Base-by-base conservation (phyloP, 176 grass and related monocot genomes). In the Musa acuminata region DNA sequence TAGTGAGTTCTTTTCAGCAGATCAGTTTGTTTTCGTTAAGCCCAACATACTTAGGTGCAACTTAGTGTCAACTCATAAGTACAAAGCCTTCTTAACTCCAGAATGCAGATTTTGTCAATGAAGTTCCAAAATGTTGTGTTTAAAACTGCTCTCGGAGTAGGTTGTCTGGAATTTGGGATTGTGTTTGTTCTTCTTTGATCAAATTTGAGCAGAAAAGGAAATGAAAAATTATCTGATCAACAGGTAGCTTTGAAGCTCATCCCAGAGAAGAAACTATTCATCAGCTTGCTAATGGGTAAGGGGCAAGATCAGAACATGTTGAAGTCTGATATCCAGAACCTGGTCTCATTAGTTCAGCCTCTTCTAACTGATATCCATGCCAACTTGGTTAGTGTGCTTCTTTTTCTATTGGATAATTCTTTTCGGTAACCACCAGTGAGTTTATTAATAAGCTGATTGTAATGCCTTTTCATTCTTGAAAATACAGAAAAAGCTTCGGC, bases 201-300 rank as follows among this genome's bases (percentile, higher is more conserved):
- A 57, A 17, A 57, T 12, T 57, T 57, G 54, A 11, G 25, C 10
- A 35, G 13, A 68, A 68, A 16, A 68, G 11, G 11, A 67, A 67
- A 12, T 67, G 21, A 35, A 53, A 16, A 22, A 14, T 19, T 2
- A 79, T 48, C 23, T 51, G 16, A 49, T 58, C 10, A 49, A 87
- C 82, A 98, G 91, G 73, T 99, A 51, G 95, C 84, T 59, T 7
- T 83, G 82, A 92, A 99, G 80, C 88, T 99, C 76, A 77, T 86
- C 13, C 95, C 90, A 19, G 88, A 99, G 58, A 89, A 81, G 76
- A 72, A 81, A 53, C 24, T 80, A 20, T 91, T 99, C 54, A 70
- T 62, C 55, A 20, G 69, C 27, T 24, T 89, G 50, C 64, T 99
- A 20, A 48, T 74, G 11, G 82, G 80, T 13, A 82, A 72, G 53